A percentile compares a stretch with the other conserved stretches of the same genome.
phyloP scores from a whole-genome alignment of 2,329 filamentous ascomycete genomes.

The Fonsecaea monophora region DNA sequence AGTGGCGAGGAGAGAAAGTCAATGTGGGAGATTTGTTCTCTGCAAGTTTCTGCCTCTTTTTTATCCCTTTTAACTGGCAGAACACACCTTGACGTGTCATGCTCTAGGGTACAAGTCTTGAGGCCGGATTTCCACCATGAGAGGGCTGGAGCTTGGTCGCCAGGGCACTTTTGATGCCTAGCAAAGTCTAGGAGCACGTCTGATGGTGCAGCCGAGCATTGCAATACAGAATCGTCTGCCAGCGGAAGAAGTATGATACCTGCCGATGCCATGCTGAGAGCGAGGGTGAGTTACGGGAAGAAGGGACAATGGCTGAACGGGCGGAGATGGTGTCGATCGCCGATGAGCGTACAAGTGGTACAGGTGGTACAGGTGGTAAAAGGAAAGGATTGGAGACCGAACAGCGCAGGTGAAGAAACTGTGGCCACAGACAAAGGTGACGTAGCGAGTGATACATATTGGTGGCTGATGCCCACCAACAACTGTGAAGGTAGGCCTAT shows the following conservation, averaged over 20 bases:
- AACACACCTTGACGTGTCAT: neutral
- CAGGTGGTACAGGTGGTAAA: neutral
- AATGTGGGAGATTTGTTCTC: neutral
- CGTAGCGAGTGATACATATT: neutral
- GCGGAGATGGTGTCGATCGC: neutral
- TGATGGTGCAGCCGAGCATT: too few relatives aligned
- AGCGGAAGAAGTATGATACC: neutral
- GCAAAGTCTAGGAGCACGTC: too few relatives aligned
- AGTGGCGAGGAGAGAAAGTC: neutral
- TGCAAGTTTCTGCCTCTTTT: neutral
- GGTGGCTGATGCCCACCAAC: neutral
- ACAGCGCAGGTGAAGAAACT: neutral
- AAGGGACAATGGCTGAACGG: neutral
- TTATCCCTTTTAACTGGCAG: neutral
- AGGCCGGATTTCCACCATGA: too few relatives aligned
- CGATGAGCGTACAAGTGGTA: neutral
- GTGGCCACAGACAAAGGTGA: neutral
- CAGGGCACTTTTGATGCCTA: too few relatives aligned
- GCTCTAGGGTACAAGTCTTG: too few relatives aligned
- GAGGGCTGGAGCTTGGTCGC: too few relatives aligned
- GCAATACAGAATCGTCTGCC: too few relatives aligned
- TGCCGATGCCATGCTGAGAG: neutral
- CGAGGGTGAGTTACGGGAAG: neutral
- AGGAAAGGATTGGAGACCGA: neutral
- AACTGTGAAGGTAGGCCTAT: neutral